These are phyloP conservation scores for Emiliania huxleyi DNA, from an alignment of 78 protist genomes.

Conservation along the genomic window DNA sequence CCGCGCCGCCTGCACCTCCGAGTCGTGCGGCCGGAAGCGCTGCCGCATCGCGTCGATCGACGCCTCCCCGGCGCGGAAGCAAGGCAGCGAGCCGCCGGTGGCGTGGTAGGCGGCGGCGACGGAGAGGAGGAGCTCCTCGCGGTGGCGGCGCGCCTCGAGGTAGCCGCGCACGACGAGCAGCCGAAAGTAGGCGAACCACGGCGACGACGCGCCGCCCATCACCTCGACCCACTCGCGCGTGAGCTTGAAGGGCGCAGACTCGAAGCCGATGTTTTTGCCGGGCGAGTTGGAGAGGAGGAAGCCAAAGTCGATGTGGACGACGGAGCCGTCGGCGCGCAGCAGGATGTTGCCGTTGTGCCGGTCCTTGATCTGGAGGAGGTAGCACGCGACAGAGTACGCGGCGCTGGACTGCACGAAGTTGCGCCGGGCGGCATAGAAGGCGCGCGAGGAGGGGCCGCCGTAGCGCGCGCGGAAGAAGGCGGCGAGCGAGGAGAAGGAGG, in stretches of 20 bases:
- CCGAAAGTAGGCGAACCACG: constrained; percentile 27
- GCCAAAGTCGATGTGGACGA: constrained; percentile 81
- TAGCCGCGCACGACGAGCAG: constrained; percentile 49
- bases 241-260: constrained; percentile 77
- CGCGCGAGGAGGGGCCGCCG: constrained; percentile 43
- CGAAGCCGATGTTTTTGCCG: constrained; percentile 72
- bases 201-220: constrained; percentile 34
- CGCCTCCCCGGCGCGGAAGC: constrained; percentile 5
- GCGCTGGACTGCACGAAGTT: constrained; percentile 74
- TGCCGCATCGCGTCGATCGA: neutral
- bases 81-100: neutral
- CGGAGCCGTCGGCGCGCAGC: constrained; percentile 57
- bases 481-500: constrained; percentile 31
- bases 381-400: constrained; percentile 76
- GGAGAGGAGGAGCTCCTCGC: neutral
- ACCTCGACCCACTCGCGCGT: constrained; percentile 65
- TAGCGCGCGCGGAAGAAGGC: constrained; percentile 51
- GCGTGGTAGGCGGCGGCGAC: neutral
- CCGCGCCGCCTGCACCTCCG: neutral
- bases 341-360: constrained; percentile 80
- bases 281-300: constrained; percentile 69
- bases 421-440: constrained; percentile 56
- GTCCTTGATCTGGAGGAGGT: constrained; percentile 84
- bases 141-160: constrained; percentile 29
- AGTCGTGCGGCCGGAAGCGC: neutral